A percentile compares a stretch with the other conserved stretches of the same genome.
Conservation (phyloP, 2,329 filamentous ascomycete genomes). For the Diaporthe eres region DNA sequence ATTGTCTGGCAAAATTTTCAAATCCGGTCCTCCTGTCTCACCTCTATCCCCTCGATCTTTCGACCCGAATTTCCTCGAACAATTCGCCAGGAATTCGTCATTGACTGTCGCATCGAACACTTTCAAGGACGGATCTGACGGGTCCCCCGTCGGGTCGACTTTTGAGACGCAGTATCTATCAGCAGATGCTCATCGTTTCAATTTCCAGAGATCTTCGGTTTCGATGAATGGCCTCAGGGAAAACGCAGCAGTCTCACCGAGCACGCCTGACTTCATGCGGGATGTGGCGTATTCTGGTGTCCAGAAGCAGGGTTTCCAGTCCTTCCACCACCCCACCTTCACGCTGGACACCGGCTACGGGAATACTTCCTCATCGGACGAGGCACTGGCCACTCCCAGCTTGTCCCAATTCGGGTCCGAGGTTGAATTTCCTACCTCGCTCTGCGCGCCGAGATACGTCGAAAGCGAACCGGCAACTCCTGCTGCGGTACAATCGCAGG, state of each 20-base stretch:
- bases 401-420: slow-evolving; percentile 61
- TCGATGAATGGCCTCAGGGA: slow-evolving; percentile 53
- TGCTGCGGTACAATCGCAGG: slow-evolving; percentile 49
- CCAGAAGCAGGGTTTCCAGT: slow-evolving; percentile 39
- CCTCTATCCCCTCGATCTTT: slow-evolving; percentile 61
- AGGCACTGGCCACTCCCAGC: slow-evolving; percentile 64
- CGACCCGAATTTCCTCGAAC: slow-evolving; percentile 55
- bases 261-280: slow-evolving; percentile 56
- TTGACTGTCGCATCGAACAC: slow-evolving; percentile 31
- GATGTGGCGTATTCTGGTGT: slow-evolving; percentile 43
- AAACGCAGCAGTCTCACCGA: slow-evolving; percentile 53
- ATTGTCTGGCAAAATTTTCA: slow-evolving; percentile 58
- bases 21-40: slow-evolving; percentile 50
- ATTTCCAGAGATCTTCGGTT: slow-evolving; percentile 43
- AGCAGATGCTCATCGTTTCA: slow-evolving; percentile 48
- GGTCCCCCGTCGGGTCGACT: slow-evolving; percentile 33
- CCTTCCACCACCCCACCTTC: slow-evolving; percentile 48
- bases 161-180: slow-evolving; percentile 40
- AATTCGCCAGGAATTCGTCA: slow-evolving; percentile 33
- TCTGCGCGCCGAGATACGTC: slow-evolving; percentile 61
- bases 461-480: slow-evolving; percentile 66
- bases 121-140: slow-evolving; percentile 32
- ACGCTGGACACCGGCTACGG: slow-evolving; percentile 49
- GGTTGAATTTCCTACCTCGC: slow-evolving; percentile 58
- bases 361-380: slow-evolving; percentile 58